Evolutionary conservation across 345 rosid genomes (phyloP), one percentile per base, ranked within the genome.

Genomic region (Pistacia integerrima): DNA sequence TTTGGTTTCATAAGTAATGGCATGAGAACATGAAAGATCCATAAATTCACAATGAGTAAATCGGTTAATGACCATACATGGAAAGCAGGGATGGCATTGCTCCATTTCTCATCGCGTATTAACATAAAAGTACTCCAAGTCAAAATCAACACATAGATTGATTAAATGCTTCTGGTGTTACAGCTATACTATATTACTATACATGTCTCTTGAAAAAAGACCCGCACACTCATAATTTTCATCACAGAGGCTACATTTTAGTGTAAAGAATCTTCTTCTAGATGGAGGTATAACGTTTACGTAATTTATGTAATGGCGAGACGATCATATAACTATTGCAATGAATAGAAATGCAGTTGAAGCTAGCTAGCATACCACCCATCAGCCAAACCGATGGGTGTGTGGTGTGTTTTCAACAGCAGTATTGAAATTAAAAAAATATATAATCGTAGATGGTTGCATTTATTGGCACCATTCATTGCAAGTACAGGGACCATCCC

Each of bases 391-490:
- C 71, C 57, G 48, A 14, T 48, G 71, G 38, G 71, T 22, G 36
- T 22, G 18, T 48, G 57, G 70, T 12, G n/a, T 12, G 11, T 25
- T 36, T 22, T 49, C 56, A 22, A 67, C 57, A 5, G 4, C 57
- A 22, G 71, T 49, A 5, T 48, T 48, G 35, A 64, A 13, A 9
- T 41, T 41, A 49, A 28, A 12, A 11, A 0, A 8, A n/a, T 1
- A 0, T 4, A 38, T 1, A n/a, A 16, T 1, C 6, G 14, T 0
- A 22, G 57, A 51, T 2, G 36, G 2, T 65, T 9, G 22, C 73
- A 69, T 69, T 69, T 30, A 69, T 30, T 33, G 25, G 73, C 61
- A 8, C 0, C 72, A 69, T 69, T 69, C 60, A 69, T 69, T 51
- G 72, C 60, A 52, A 52, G 46, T 69, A 16, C 41, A 25, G 71